Evolutionary conservation across 2,329 filamentous ascomycete genomes (phyloP).

Genomic region (Penicillium sp.): DNA sequence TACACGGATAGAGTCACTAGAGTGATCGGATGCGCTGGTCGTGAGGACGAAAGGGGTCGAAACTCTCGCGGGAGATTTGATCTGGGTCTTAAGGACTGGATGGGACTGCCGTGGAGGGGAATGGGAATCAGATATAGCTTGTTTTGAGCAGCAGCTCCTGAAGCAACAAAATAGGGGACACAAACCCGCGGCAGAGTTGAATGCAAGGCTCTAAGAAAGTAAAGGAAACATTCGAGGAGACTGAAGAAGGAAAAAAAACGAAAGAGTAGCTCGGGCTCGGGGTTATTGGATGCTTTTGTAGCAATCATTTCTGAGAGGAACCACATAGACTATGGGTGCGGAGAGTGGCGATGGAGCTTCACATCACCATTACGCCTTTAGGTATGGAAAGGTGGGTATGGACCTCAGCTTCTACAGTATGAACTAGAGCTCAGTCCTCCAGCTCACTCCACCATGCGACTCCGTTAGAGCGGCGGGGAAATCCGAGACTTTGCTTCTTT

Average conservation of each 20-base stretch:
- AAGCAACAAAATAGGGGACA: conserved; percentile 20
- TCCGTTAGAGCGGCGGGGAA: background rate
- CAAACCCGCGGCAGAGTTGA: conserved; percentile 15
- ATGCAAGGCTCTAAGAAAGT: background rate
- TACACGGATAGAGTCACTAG: conserved; percentile 1
- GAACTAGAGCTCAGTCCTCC: background rate
- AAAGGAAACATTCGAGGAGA: conserved; percentile 6
- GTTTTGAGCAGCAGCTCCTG: conserved; percentile 22
- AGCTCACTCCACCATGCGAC: background rate
- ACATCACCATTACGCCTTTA: background rate
- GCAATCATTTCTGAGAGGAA: conserved; percentile 6
- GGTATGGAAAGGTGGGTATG: background rate
- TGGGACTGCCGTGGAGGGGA: conserved; percentile 11
- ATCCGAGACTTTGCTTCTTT: background rate
- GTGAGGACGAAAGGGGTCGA: conserved; percentile 9
- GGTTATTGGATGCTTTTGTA: conserved; percentile 14
- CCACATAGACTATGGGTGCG: background rate
- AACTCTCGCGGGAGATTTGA: conserved; percentile 4
- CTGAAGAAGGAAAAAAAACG: conserved; percentile 1
- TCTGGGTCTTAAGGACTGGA: background rate
- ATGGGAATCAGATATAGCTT: conserved; percentile 13
- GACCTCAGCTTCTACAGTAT: background rate
- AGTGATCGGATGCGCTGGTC: conserved; percentile 1
- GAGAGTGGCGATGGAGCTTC: background rate
- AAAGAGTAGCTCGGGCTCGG: background rate